These are phyloP conservation scores for Monilinia vaccinii-corymbosi DNA, from an alignment of 2,329 filamentous ascomycete species.

Conservation along the genomic window DNA sequence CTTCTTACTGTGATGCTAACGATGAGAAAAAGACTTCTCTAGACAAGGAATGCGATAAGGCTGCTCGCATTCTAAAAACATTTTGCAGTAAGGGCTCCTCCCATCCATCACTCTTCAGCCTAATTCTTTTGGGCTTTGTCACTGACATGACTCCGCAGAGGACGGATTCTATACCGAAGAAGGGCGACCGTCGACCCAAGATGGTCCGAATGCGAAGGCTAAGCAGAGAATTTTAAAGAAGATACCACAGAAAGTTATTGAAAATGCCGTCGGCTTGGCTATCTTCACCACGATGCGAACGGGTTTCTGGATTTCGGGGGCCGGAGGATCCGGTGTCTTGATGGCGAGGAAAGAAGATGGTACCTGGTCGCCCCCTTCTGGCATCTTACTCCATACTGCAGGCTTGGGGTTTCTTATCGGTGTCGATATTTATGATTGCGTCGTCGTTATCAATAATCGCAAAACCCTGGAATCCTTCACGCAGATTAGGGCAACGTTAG, in stretches of 20 bases:
- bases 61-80: slow-evolving; percentile 76
- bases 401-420: slow-evolving; percentile 83
- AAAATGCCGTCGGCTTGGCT: slow-evolving; percentile 80
- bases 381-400: slow-evolving; percentile 81
- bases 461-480: slow-evolving; percentile 78
- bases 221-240: slow-evolving; percentile 61
- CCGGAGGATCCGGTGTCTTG: slow-evolving; percentile 80
- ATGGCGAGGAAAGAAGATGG: slow-evolving; percentile 76
- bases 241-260: slow-evolving; percentile 78
- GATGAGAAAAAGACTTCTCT: slow-evolving; percentile 44
- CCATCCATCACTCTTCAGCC: slow-evolving; percentile 24
- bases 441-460: slow-evolving; percentile 82
- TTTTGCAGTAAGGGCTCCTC: slow-evolving; percentile 63
- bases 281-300: slow-evolving; percentile 96
- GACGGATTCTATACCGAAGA: slow-evolving; percentile 60
- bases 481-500: slow-evolving; percentile 66
- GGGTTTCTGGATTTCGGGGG: slow-evolving; percentile 83
- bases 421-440: slow-evolving; percentile 91
- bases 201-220: slow-evolving; percentile 32
- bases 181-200: slow-evolving; percentile 24
- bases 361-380: slow-evolving; percentile 84
- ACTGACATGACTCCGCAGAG: slow-evolving; percentile 31
- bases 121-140: not conserved
- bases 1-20: not conserved
- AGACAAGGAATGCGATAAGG: slow-evolving; percentile 85